A percentile compares a stretch with the other conserved stretches of the same genome.
These are phyloP conservation scores for Rubia balearica DNA, from an alignment of 305 asterid genomes.

Conservation along the genomic window DNA sequence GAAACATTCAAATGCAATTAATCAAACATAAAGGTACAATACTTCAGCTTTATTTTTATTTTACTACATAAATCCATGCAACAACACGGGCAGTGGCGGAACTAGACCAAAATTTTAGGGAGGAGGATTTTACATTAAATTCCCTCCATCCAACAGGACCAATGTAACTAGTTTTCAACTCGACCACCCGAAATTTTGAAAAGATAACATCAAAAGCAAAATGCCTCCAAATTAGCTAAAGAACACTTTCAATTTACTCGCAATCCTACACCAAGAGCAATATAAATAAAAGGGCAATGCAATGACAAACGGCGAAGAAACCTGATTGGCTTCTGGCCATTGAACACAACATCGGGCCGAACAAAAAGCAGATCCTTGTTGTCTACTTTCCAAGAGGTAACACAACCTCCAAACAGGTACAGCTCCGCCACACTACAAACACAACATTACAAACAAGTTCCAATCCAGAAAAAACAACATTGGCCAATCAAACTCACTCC, in stretches of 20 bases:
- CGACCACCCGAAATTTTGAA: no score
- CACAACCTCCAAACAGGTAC: constrained; percentile 86
- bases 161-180: no score
- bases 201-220: no score
- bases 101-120: no score
- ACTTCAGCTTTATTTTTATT: no score
- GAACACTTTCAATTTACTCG: neutral
- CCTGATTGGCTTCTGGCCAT: constrained; percentile 97
- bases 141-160: no score
- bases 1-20: no score
- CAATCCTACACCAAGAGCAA: neutral
- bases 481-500: neutral
- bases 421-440: constrained; percentile 82
- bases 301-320: constrained; percentile 14
- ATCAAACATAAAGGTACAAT: no score
- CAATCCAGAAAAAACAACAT: neutral
- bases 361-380: constrained; percentile 83
- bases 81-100: no score
- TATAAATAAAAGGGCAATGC: neutral
- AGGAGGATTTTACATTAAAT: no score
- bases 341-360: constrained; percentile 93
- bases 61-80: neutral
- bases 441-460: neutral
- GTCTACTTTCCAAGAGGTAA: constrained; percentile 94
- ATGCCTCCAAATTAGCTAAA: neutral